Evolutionary conservation across 495 filamentous ascomycete species (phyloP), one percentile per base, ranked within the genome.

Genomic region (Cercophora sp.): DNA sequence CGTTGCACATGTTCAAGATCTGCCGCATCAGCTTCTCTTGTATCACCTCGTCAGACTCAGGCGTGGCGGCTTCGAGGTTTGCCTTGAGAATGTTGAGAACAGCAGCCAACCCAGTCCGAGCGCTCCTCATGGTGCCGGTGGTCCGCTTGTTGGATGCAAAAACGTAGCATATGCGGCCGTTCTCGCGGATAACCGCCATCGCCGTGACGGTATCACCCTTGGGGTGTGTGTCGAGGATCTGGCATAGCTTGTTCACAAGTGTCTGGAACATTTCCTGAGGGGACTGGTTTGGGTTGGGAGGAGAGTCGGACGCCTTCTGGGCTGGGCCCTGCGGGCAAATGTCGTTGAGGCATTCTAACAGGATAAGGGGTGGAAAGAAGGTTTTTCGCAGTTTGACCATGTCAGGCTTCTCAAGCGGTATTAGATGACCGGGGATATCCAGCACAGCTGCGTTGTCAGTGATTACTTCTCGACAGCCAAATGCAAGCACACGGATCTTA

Each of bases 231-330:
- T 66, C 61, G 15, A 52, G 57, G 10, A 66, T 29, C 26, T 64
- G 63, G 10, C 46, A 54, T 3, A 66, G 55, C 47, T 61, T 63
- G 43, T 63, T 59, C 8, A 64, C 52, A 32, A 66, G 55, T 10
- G 47, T 51, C 5, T 55, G 52, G 9, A 51, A 66, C 35, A 32
- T 45, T 2, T 51, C 50, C 27, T 61, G 27, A 15, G 59, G 54
- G 5, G 41, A 47, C 27, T 57, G 54, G 48, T 48, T 42, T 2
- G 34, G 42, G 22, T 52, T 48, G 4, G 43, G 54, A 6, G 51
- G 48, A 2, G 48, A 20, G 16, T 57, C 54, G 1, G 54, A 41
- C 15, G 24, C 24, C 15, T 48, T 48, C 16, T 19, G 48, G 4
- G 16, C 4, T 1, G 47, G 1, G 11, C 43, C 43, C 22, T 26